phyloP scores from a whole-genome alignment of 192 early-diverging fungal species.

The Podila epicladia region DNA sequence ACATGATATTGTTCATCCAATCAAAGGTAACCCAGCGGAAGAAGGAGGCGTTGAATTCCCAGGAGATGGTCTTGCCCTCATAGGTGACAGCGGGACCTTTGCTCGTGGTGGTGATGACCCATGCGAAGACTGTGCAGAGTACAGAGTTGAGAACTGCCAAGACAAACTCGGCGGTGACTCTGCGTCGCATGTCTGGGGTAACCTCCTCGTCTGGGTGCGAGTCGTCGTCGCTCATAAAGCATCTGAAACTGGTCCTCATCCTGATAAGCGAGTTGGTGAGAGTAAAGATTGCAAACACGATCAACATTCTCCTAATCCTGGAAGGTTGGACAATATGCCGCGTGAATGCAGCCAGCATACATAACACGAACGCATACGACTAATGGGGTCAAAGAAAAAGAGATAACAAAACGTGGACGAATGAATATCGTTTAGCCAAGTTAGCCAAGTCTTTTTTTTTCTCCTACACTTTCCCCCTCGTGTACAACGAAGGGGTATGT shows the following conservation, averaged over 20 bases:
- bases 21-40: constrained; percentile 44
- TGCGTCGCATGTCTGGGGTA: constrained; percentile 6
- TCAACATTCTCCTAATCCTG: constrained; percentile 46
- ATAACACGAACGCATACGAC: constrained; percentile 44
- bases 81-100: constrained; percentile 35
- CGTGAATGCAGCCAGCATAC: constrained; percentile 44
- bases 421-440: constrained; percentile 14
- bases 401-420: background rate
- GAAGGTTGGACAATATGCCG: constrained; percentile 42
- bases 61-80: constrained; percentile 30
- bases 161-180: constrained; percentile 14
- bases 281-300: constrained; percentile 32
- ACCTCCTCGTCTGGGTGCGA: background rate
- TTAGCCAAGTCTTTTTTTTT: constrained; percentile 35
- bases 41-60: constrained; percentile 41
- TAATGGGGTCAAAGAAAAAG: background rate
- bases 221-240: constrained; percentile 3
- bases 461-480: background rate
- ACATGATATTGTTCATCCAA: constrained; percentile 47
- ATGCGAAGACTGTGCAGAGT: constrained; percentile 21
- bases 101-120: constrained; percentile 17
- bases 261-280: constrained; percentile 27
- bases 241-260: constrained; percentile 19
- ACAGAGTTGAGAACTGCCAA: constrained; percentile 21
- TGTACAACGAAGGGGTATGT: too few relatives aligned